Evolutionary conservation across 495 filamentous ascomycete species (phyloP).

Genomic region (Lichenothelia convexa): DNA sequence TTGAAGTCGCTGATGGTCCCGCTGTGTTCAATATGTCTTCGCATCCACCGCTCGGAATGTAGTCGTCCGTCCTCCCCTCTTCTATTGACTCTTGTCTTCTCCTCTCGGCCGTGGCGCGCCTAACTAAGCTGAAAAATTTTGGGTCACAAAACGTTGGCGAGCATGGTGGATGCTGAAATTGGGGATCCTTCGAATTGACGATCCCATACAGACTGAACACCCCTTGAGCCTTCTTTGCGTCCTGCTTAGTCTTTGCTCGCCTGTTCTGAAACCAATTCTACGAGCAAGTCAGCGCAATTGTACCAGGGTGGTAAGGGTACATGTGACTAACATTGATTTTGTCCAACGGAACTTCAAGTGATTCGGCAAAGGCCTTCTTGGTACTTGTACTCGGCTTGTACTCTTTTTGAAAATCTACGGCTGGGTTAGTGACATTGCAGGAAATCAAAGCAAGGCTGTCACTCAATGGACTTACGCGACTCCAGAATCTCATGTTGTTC

Average conservation of each 20-base stretch:
- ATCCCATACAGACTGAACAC: conserved; percentile 7
- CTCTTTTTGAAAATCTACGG: conserved; percentile 21
- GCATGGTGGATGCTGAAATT: background rate
- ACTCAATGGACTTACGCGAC: too few species aligned
- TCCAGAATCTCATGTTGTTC: conserved; percentile 26
- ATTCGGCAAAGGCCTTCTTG: conserved; percentile 24
- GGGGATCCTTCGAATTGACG: background rate
- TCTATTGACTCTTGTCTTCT: background rate
- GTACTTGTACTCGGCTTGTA: conserved; percentile 21
- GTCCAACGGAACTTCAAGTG: conserved; percentile 20
- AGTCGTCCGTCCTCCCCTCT: background rate
- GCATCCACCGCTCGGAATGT: background rate
- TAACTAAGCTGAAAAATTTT: background rate
- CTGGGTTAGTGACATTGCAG: too few species aligned
- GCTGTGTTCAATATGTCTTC: background rate
- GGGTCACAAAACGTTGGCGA: background rate
- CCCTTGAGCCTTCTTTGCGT: conserved; percentile 18
- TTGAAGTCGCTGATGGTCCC: background rate
- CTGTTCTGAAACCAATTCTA: conserved; percentile 30
- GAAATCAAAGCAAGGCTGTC: too few species aligned
- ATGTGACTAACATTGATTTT: conserved; percentile 24
- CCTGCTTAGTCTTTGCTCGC: conserved; percentile 26
- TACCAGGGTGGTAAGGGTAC: background rate
- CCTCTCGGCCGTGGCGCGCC: background rate
- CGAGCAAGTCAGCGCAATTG: conserved; percentile 4